A percentile compares a stretch with the other conserved stretches of the same genome.
These are phyloP conservation scores for Escovopsis sp. DNA, from an alignment of 2,329 filamentous ascomycete genomes.

Conservation along the genomic window DNA sequence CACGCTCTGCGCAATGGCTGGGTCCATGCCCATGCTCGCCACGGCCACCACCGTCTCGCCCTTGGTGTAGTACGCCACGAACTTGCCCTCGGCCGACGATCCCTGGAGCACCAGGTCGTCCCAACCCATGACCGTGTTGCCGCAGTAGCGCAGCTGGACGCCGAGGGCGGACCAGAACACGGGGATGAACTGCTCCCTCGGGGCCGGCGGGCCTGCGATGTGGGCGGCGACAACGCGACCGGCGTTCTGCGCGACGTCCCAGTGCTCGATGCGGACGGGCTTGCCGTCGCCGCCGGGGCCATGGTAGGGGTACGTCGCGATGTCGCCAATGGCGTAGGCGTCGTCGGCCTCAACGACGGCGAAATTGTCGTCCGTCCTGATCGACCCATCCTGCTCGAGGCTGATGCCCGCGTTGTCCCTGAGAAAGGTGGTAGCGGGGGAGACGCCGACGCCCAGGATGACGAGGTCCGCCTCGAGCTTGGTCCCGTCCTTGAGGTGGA, in stretches of 20 bases:
- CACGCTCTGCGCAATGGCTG: constrained; percentile 65
- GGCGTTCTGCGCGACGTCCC: constrained; percentile 93
- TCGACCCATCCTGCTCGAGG: constrained; percentile 72
- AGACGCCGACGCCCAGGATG: constrained; percentile 79
- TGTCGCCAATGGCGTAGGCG: constrained; percentile 89
- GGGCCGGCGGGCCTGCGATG: constrained; percentile 49
- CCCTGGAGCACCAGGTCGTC: constrained; percentile 77
- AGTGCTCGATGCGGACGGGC: constrained; percentile 81
- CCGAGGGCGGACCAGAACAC: constrained; percentile 95
- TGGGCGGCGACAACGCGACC: constrained; percentile 66
- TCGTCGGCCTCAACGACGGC: constrained; percentile 60
- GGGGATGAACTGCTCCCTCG: constrained; percentile 65
- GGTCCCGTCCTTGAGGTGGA: constrained; percentile 76
- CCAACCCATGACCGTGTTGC: constrained; percentile 66
- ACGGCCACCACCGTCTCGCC: constrained; percentile 81
- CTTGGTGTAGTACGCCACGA: constrained; percentile 77
- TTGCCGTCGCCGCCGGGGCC: constrained; percentile 69
- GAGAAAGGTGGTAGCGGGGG: constrained; percentile 72
- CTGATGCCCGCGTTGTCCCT: constrained; percentile 53
- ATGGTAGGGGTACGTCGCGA: constrained; percentile 86
- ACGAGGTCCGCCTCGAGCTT: constrained; percentile 76
- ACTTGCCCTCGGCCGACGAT: constrained; percentile 62
- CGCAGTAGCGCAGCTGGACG: constrained; percentile 82
- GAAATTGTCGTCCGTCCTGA: constrained; percentile 70
- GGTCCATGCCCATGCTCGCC: constrained; percentile 81